Evolutionary conservation across 2,329 filamentous ascomycete genomes (phyloP).

Genomic region (Pseudodiploospora longispora): DNA sequence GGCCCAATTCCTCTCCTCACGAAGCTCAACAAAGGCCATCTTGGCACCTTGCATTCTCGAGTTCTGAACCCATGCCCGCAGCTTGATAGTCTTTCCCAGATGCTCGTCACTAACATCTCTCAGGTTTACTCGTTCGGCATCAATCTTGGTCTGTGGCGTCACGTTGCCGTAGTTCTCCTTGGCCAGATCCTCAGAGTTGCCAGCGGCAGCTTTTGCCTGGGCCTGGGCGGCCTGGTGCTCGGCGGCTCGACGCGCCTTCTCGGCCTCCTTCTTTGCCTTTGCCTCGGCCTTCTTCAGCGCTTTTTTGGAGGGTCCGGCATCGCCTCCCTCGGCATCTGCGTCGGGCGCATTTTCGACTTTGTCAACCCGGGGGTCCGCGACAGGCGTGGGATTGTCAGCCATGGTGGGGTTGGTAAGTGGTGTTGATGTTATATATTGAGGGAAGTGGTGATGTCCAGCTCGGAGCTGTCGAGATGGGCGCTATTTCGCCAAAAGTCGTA

Average conservation of each 20-base stretch:
- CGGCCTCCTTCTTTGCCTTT: slow-evolving; percentile 82
- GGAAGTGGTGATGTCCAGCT: no score
- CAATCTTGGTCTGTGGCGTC: slow-evolving; percentile 48
- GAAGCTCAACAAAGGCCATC: slow-evolving; percentile 76
- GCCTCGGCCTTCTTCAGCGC: slow-evolving; percentile 75
- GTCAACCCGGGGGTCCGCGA: not conserved
- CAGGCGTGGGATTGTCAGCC: slow-evolving; percentile 4
- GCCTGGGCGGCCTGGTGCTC: slow-evolving; percentile 67
- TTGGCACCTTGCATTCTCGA: slow-evolving; percentile 51
- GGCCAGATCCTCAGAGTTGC: slow-evolving; percentile 59
- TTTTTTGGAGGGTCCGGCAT: slow-evolving; percentile 41
- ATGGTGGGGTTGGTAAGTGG: not conserved
- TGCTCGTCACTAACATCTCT: slow-evolving; percentile 55
- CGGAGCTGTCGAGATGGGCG: no score
- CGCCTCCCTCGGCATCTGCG: not conserved
- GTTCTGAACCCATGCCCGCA: slow-evolving; percentile 81
- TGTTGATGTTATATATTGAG: no score
- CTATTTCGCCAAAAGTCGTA: no score
- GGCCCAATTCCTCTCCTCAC: slow-evolving; percentile 61
- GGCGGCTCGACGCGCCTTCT: slow-evolving; percentile 65
- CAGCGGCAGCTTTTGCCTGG: slow-evolving; percentile 56
- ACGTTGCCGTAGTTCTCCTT: slow-evolving; percentile 75
- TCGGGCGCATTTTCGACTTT: not conserved
- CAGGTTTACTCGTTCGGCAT: slow-evolving; percentile 51
- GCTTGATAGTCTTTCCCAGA: slow-evolving; percentile 61